Base-by-base conservation (phyloP, 116 monocot species). In the Thalassia testudinum region DNA sequence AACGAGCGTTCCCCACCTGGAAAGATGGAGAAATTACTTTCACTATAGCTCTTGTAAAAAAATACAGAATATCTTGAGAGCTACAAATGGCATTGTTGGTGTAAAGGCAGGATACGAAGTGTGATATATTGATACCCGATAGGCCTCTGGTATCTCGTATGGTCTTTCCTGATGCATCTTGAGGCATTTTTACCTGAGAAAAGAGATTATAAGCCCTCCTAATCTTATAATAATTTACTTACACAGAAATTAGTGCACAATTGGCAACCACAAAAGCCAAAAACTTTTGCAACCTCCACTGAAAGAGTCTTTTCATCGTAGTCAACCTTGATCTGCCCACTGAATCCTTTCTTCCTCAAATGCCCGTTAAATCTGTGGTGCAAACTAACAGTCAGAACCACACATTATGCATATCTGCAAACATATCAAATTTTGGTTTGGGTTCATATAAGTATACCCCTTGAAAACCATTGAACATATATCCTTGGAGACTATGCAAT, bases 71-170 rank as follows among this genome's bases (percentile, higher is more conserved):
- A n/a, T n/a, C n/a, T n/a, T n/a, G n/a, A n/a, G n/a, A n/a, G n/a
- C n/a, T n/a, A n/a, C n/a, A n/a, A n/a, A n/a, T 5, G 30, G 6
- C 30, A 34, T 3, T 34, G 30, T 34, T 10, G 30, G 10, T 34
- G 30, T 34, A 34, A 34, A 34, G 10, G 30, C 30, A 34, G 23
- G 2, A 13, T 0, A 54, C 14, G 17, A 43, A 34, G 20, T 12
- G 2, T 54, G n/a, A 49, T 25, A 50, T 20, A 57, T 27, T 23
- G 13, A 20, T 59, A 99, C 97, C 97, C 86, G 97, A 99, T 60
- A 99, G 86, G 20, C 97, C 97, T 71, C 90, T 85, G 14, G 86
- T 99, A 47, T 99, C 97, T 18, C 80, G 69, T 56, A 99, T 77
- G 66, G 68, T 64, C 50, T 82, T 60, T 8, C 77, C 71, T 37